These are phyloP conservation scores for Saccharomyces hybrid DNA, from an alignment of 1,139 yeast genomes.

Conservation along the genomic window DNA sequence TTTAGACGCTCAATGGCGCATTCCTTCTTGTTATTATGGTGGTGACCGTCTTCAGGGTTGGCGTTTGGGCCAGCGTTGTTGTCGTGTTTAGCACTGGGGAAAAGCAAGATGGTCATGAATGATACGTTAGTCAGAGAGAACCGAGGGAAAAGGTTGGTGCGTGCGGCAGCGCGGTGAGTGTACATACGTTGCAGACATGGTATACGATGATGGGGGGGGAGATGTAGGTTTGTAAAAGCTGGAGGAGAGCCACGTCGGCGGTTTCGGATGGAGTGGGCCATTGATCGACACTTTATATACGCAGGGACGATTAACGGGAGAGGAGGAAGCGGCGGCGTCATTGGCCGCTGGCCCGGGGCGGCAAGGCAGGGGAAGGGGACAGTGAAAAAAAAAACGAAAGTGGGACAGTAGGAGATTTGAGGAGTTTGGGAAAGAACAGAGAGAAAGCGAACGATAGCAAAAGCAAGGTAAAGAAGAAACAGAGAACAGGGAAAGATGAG, in stretches of 20 bases:
- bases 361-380: constrained; percentile 1
- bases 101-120: background rate
- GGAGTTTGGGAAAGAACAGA: background rate
- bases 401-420: background rate
- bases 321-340: constrained; percentile 1
- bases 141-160: background rate
- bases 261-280: background rate
- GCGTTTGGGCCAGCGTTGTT: background rate
- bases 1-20: background rate
- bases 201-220: background rate
- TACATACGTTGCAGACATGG: background rate
- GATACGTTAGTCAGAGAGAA: background rate
- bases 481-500: background rate
- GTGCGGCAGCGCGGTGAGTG: background rate
- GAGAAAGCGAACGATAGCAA: background rate
- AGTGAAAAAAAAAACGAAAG: background rate
- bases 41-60: background rate
- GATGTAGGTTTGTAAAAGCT: background rate
- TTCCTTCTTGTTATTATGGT: constrained; percentile 2
- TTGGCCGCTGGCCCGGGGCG: constrained; percentile 1
- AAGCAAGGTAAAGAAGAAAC: background rate
- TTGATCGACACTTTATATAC: constrained; percentile 1
- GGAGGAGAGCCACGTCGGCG: background rate
- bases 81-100: constrained; percentile 1
- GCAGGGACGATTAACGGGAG: background rate